Evolutionary conservation across 2,329 filamentous ascomycete species (phyloP).

Genomic region (Aspergillus novofumigatus): DNA sequence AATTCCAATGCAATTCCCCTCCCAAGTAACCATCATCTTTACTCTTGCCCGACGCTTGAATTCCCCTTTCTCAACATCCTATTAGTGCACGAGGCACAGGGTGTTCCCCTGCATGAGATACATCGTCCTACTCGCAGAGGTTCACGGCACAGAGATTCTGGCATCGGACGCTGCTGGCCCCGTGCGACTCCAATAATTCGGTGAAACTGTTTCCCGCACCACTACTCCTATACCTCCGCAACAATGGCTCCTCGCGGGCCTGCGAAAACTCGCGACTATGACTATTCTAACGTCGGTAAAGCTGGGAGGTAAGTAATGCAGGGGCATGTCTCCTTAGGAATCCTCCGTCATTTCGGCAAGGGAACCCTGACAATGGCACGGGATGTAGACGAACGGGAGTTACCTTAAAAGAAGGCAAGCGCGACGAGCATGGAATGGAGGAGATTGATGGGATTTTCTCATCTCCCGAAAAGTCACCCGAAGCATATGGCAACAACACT

Average conservation of each 20-base stretch:
- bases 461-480: slow-evolving; percentile 66
- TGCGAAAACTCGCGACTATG: slow-evolving; percentile 42
- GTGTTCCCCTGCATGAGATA: not conserved
- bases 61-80: slow-evolving; percentile 1
- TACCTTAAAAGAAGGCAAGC: slow-evolving; percentile 71
- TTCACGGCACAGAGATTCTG: not conserved
- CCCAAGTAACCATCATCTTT: slow-evolving; percentile 5
- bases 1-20: slow-evolving; percentile 19
- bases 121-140: not conserved
- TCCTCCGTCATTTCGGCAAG: slow-evolving; percentile 1
- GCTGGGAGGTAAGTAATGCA: slow-evolving; percentile 40
- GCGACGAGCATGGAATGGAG: slow-evolving; percentile 91
- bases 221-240: slow-evolving; percentile 12
- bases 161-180: not conserved
- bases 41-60: slow-evolving; percentile 15
- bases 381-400: slow-evolving; percentile 78
- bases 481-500: slow-evolving; percentile 35
- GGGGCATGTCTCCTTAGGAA: not conserved
- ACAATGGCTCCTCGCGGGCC: slow-evolving; percentile 38
- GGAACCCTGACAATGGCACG: slow-evolving; percentile 12
- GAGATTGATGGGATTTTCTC: slow-evolving; percentile 84
- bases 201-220: slow-evolving; percentile 2
- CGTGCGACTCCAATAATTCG: not conserved
- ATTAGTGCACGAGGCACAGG: not conserved
- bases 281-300: slow-evolving; percentile 47